phyloP scores from a whole-genome alignment of 23 red algal species.

The Gracilaria gracilis region DNA sequence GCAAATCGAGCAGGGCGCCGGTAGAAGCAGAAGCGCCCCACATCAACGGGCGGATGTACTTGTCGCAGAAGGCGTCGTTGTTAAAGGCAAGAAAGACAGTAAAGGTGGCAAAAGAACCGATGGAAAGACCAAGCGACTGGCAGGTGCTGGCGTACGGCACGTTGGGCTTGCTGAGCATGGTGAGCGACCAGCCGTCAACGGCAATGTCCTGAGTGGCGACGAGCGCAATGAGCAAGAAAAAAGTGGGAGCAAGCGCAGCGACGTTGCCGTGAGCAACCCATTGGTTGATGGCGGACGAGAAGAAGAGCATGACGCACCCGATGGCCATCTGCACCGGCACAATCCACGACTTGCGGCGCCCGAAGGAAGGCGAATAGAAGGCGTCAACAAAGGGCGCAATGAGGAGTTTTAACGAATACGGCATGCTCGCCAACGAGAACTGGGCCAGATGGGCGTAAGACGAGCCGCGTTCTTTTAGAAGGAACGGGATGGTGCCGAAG shows the following conservation, averaged over 20 bases:
- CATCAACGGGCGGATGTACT: slow-evolving; percentile 59
- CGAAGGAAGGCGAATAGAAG: slow-evolving; percentile 71
- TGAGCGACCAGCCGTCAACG: slow-evolving; percentile 96
- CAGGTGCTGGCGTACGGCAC: slow-evolving; percentile 79
- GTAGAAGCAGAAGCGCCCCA: background rate
- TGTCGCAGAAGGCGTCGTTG: slow-evolving; percentile 78
- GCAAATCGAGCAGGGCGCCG: slow-evolving; percentile 65
- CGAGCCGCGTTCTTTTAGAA: slow-evolving; percentile 79
- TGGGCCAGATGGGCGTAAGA: slow-evolving; percentile 79
- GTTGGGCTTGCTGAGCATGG: slow-evolving; percentile 68
- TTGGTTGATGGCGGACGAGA: slow-evolving; percentile 46
- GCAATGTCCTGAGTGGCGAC: slow-evolving; percentile 97
- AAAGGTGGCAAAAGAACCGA: slow-evolving; percentile 92
- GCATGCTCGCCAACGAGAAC: slow-evolving; percentile 90
- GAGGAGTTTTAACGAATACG: slow-evolving; percentile 93
- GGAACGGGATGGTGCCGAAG: slow-evolving; percentile 88
- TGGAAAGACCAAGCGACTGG: slow-evolving; percentile 87
- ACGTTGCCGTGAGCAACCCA: slow-evolving; percentile 76
- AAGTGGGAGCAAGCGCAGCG: slow-evolving; percentile 65
- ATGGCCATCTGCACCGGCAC: slow-evolving; percentile 81
- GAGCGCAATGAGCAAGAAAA: slow-evolving; percentile 79
- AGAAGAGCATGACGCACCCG: slow-evolving; percentile 62
- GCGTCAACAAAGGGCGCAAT: slow-evolving; percentile 94
- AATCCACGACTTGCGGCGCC: slow-evolving; percentile 93
- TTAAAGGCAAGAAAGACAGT: slow-evolving; percentile 93